A percentile compares a stretch with the other conserved stretches of the same genome.
Evolutionary conservation across 1,284 basidiomycete species (phyloP).

Genomic region (Ganoderma resinaceum): DNA sequence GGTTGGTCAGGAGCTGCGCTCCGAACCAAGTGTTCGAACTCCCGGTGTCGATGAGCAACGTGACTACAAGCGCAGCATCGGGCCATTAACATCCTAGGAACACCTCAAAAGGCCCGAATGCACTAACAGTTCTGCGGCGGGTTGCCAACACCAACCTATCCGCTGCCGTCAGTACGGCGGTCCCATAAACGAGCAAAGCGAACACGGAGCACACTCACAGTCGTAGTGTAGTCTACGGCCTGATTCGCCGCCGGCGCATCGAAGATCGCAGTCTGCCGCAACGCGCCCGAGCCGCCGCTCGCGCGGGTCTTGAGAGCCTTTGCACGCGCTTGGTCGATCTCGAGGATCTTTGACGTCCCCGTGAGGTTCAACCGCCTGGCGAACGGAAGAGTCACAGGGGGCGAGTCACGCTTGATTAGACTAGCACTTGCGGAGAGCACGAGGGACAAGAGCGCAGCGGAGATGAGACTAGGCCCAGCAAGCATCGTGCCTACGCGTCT

Average conservation of each 20-base stretch:
- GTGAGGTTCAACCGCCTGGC: constrained; percentile 33
- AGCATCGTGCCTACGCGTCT: constrained; percentile 19
- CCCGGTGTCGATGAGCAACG: constrained; percentile 32
- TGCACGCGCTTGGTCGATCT: constrained; percentile 34
- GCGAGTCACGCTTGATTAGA: constrained; percentile 21
- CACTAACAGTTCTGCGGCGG: constrained; percentile 31
- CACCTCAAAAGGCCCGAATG: constrained; percentile 4
- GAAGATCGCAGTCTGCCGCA: constrained; percentile 15
- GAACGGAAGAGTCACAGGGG: constrained; percentile 31
- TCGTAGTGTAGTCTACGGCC: constrained; percentile 33
- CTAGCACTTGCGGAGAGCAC: constrained; percentile 7
- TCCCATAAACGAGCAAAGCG: not conserved
- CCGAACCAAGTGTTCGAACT: constrained; percentile 73
- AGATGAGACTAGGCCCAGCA: constrained; percentile 8
- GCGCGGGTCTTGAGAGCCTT: constrained; percentile 23
- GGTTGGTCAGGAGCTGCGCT: constrained; percentile 37
- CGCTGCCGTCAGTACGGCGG: not conserved
- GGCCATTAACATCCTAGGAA: not conserved
- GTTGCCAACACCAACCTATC: constrained; percentile 32
- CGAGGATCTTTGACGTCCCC: constrained; percentile 26
- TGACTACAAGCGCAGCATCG: constrained; percentile 14
- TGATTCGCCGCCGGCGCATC: constrained; percentile 33
- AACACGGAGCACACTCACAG: constrained; percentile 22
- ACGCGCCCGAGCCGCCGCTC: not conserved
- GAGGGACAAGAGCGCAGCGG: constrained; percentile 5